These are phyloP conservation scores for Coffea canephora DNA, from an alignment of 257 asterid genomes.

Conservation along the genomic window DNA sequence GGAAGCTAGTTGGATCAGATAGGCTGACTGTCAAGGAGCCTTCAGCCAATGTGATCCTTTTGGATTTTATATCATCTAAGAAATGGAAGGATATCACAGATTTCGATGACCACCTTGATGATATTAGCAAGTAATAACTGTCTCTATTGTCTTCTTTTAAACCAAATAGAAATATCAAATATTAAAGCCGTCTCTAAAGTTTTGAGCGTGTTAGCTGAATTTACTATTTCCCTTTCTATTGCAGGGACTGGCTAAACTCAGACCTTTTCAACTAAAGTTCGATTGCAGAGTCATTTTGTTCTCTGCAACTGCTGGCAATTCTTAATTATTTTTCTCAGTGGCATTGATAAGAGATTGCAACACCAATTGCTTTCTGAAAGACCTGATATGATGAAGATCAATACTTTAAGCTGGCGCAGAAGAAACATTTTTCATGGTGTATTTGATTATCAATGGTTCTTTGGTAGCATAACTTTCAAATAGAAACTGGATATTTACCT, in stretches of 20 bases:
- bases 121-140: conserved; percentile 75
- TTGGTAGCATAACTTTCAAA: conserved; percentile 3
- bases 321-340: background rate
- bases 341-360: background rate
- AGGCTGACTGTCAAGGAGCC: conserved; percentile 71
- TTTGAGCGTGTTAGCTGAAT: background rate
- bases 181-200: background rate
- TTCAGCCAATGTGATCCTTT: conserved; percentile 71
- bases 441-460: background rate
- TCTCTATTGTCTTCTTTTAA: background rate
- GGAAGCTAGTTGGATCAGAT: conserved; percentile 73
- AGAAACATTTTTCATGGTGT: background rate
- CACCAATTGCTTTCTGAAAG: background rate
- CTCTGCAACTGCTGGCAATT: background rate
- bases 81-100: conserved; percentile 77
- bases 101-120: conserved; percentile 95
- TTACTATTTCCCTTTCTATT: conserved; percentile 4
- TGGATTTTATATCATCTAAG: conserved; percentile 76
- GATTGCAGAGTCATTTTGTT: background rate
- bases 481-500: background rate
- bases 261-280: conserved; percentile 56
- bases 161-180: background rate
- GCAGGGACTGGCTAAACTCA: conserved; percentile 80
- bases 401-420: background rate
- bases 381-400: background rate